Evolutionary conservation across 495 filamentous ascomycete species (phyloP).

Genomic region (Xylaria sp.): DNA sequence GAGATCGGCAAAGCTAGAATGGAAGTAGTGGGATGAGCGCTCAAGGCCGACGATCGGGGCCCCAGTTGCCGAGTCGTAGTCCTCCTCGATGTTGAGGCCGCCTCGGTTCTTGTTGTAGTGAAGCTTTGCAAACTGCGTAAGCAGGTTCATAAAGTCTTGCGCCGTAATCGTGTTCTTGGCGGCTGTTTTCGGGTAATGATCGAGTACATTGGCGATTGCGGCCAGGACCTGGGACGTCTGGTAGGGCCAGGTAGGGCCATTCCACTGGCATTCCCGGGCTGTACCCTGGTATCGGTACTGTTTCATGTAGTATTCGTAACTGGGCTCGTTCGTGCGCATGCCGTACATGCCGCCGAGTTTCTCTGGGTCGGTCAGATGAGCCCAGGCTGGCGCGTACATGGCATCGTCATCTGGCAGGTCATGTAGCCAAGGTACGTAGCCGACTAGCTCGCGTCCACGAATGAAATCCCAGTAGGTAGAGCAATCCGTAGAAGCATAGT

Average conservation of each 20-base stretch:
- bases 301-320: slow-evolving; percentile 44
- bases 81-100: slow-evolving; percentile 42
- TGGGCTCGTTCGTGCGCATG: slow-evolving; percentile 42
- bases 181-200: slow-evolving; percentile 39
- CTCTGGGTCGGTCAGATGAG: slow-evolving; percentile 23
- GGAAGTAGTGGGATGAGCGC: slow-evolving; percentile 44
- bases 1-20: slow-evolving; percentile 43
- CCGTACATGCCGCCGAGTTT: slow-evolving; percentile 26
- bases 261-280: slow-evolving; percentile 43
- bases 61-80: slow-evolving; percentile 36
- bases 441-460: slow-evolving; percentile 43
- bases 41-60: slow-evolving; percentile 29
- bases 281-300: slow-evolving; percentile 37
- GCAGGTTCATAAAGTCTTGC: slow-evolving; percentile 37
- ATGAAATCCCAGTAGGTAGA: slow-evolving; percentile 43
- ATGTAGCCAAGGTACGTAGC: slow-evolving; percentile 44
- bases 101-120: slow-evolving; percentile 36
- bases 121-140: slow-evolving; percentile 39
- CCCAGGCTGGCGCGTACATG: slow-evolving; percentile 35
- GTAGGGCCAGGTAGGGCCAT: slow-evolving; percentile 45
- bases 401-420: slow-evolving; percentile 40
- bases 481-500: slow-evolving; percentile 36
- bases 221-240: slow-evolving; percentile 41
- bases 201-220: slow-evolving; percentile 42
- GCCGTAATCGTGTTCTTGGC: slow-evolving; percentile 14